Conservation (phyloP, 192 early-diverging fungal genomes). For the Gaertneriomyces semiglobifer region DNA sequence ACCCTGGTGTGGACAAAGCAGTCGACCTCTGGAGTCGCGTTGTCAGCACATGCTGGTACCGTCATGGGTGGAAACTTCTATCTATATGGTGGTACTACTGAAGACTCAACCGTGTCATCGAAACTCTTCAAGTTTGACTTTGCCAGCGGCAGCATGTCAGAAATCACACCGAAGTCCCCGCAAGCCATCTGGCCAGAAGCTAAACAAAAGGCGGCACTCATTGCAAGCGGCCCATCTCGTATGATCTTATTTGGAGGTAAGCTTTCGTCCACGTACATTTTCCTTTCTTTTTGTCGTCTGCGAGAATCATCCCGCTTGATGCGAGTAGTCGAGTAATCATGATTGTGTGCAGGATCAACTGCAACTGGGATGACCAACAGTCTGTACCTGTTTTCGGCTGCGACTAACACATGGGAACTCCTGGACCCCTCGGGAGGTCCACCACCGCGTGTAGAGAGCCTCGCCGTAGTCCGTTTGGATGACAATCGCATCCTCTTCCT, state of each 20-base stretch:
- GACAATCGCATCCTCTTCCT: conserved; percentile 8
- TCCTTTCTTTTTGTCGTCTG: too few species aligned
- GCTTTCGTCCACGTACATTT: too few species aligned
- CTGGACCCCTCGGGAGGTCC: neutral
- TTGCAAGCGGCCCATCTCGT: conserved; percentile 5
- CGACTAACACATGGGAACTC: neutral
- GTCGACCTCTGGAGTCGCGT: neutral
- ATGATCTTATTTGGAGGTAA: conserved; percentile 13
- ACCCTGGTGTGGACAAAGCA: conserved; percentile 7
- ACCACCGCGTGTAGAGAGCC: conserved; percentile 7
- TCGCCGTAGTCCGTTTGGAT: conserved; percentile 9
- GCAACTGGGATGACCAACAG: conserved; percentile 7
- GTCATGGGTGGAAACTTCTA: neutral
- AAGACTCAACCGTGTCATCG: conserved; percentile 10
- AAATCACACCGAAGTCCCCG: neutral
- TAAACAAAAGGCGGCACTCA: conserved; percentile 3
- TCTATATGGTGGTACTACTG: conserved; percentile 8
- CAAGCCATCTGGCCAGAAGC: conserved; percentile 3
- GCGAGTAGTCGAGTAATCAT: neutral
- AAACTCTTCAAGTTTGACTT: conserved; percentile 2
- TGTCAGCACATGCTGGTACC: conserved; percentile 4
- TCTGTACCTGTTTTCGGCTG: neutral
- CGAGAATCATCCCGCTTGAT: neutral
- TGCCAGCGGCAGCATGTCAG: neutral
- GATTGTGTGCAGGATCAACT: neutral